These are phyloP conservation scores for Alisma plantagoaquatica DNA, from an alignment of 106 monocot species.

Conservation along the genomic window DNA sequence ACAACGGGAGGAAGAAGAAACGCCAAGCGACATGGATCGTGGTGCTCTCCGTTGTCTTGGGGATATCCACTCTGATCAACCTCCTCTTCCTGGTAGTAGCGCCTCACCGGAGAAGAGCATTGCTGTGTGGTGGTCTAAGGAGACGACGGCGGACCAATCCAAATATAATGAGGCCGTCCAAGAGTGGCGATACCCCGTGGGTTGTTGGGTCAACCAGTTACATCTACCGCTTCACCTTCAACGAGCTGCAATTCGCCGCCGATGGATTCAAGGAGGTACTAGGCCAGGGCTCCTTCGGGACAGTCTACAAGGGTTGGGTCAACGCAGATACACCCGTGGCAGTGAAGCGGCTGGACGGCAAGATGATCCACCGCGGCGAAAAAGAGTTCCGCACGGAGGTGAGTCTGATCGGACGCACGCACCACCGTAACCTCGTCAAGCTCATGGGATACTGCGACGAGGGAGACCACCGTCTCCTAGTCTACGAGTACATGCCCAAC, in stretches of 20 bases:
- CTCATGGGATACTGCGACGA: constrained; percentile 21
- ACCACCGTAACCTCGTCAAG: too few species aligned
- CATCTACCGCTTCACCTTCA: constrained; percentile 15
- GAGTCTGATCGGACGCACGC: constrained; percentile 15
- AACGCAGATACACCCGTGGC: constrained; percentile 6
- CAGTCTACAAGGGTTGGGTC: constrained; percentile 24
- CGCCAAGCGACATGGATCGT: neutral
- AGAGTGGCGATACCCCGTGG: too few species aligned
- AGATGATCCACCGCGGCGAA: constrained; percentile 4
- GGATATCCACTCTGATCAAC: constrained; percentile 7
- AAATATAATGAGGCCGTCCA: too few species aligned
- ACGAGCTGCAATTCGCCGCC: constrained; percentile 22
- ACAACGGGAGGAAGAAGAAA: neutral
- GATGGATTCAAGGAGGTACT: constrained; percentile 22
- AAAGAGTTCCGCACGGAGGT: constrained; percentile 17
- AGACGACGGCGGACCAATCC: too few species aligned
- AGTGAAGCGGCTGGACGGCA: constrained; percentile 26
- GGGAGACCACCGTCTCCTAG: constrained; percentile 10
- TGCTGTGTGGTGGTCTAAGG: neutral
- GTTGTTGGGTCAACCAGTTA: neutral
- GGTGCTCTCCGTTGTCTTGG: constrained; percentile 10
- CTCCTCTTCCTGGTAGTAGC: neutral
- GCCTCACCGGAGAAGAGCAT: neutral
- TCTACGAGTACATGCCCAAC: constrained; percentile 30
- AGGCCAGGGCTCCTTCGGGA: constrained; percentile 24